These are phyloP conservation scores for Agrocybe pediades DNA, from an alignment of 768 basidiomycete genomes.

Conservation along the genomic window DNA sequence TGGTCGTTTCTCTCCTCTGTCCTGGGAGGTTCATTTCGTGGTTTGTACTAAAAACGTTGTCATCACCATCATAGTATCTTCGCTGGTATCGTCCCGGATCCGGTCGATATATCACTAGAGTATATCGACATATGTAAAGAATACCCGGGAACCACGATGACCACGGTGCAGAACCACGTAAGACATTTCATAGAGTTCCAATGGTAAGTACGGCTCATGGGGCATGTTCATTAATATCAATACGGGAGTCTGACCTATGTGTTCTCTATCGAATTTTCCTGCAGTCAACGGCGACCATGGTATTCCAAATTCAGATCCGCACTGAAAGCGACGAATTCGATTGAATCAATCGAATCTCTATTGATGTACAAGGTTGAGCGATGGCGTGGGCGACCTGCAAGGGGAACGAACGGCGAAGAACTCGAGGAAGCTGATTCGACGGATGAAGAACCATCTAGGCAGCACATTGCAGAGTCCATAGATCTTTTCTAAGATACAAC, in stretches of 20 bases:
- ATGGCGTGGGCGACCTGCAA: conserved; percentile 47
- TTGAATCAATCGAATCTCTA: conserved; percentile 50
- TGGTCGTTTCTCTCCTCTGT: not conserved
- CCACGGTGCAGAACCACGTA: conserved; percentile 63
- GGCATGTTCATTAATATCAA: not conserved
- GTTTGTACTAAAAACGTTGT: too few relatives aligned
- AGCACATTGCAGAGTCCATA: not conserved
- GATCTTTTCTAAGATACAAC: too few relatives aligned
- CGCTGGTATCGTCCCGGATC: conserved; percentile 52
- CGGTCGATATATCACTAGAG: conserved; percentile 66
- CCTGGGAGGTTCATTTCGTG: too few relatives aligned
- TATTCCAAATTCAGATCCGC: conserved; percentile 54
- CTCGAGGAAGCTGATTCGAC: conserved; percentile 13
- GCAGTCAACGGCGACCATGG: conserved; percentile 53
- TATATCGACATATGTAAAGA: conserved; percentile 63
- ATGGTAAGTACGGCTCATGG: conserved; percentile 44
- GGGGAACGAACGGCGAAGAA: conserved; percentile 20
- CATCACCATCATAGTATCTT: conserved; percentile 51
- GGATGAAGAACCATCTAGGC: conserved; percentile 1
- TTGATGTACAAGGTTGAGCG: conserved; percentile 44
- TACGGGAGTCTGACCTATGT: not conserved
- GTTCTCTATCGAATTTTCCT: not conserved
- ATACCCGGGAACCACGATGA: conserved; percentile 51
- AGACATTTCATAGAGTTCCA: conserved; percentile 69
- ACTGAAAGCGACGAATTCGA: conserved; percentile 39